Conservation (phyloP, 257 asterid genomes). For the Lycium ferocissimum region DNA sequence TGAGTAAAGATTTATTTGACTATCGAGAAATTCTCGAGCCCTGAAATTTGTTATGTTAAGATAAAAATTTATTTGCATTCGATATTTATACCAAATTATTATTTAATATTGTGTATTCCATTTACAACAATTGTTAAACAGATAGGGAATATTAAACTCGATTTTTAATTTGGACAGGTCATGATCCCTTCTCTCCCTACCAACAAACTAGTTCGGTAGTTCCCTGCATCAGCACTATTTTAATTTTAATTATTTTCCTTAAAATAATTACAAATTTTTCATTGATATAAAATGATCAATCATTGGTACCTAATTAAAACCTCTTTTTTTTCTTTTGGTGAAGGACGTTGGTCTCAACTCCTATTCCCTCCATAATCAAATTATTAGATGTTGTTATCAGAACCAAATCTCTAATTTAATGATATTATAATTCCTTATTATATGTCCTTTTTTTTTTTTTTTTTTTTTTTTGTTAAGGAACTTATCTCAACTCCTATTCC, state of each 20-base stretch:
- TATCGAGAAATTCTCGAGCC: no score
- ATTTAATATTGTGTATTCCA: no score
- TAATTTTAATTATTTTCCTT: not conserved
- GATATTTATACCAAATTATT: no score
- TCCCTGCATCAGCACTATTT: not conserved
- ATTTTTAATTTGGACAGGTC: not conserved
- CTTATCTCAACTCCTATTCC: no score
- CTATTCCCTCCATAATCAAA: not conserved
- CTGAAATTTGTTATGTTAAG: no score
- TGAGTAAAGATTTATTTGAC: no score
- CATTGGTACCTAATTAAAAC: not conserved
- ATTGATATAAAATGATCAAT: not conserved
- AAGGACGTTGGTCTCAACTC: conserved; percentile 17
- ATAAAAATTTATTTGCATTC: not conserved
- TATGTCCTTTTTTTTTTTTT: no score
- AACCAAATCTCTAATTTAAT: not conserved
- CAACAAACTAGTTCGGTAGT: not conserved
- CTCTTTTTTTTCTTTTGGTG: not conserved
- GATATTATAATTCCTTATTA: not conserved
- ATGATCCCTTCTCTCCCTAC: conserved; percentile 14
- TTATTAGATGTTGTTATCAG: not conserved
- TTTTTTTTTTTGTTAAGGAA: no score
- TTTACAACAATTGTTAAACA: not conserved
- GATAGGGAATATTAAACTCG: not conserved
- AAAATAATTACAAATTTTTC: not conserved